Evolutionary conservation across 2,329 filamentous ascomycete species (phyloP), one percentile per base, ranked within the genome.

Genomic region (Aspergillus fumigatus): DNA sequence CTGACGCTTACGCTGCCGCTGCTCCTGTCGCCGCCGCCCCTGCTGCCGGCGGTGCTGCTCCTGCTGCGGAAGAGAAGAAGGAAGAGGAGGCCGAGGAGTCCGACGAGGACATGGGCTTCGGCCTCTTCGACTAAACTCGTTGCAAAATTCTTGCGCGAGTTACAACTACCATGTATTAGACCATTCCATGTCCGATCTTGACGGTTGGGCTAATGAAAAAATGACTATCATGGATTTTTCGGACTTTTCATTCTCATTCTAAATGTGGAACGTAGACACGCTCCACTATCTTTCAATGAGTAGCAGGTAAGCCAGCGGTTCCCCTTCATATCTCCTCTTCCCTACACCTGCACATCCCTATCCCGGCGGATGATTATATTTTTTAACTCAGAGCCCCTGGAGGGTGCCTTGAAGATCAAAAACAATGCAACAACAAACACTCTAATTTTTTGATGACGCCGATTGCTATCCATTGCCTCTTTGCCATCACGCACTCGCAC

Each of bases 1-100:
- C 95, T 69, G 94, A 99, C 55, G 91, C 91, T 55, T 99, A 97
- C 78, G 94, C 93, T 65, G 77, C 90, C 50, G 82, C 92, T 65
- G 91, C 88, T 65, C 91, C 93, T 57, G 85, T 76, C 64, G 88
- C 87, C 56, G 80, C 84, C 55, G 79, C 79, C 53, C 74, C 78
- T 50, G 76, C 78, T 59, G 79, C 78, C 61, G 77, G 76, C 54
- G 82, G 79, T 61, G 80, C 77, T 54, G 80, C 77, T 51, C 79
- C 78, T 53, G 76, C 78, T 57, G 79, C 79, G 56, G 77, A 78
- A 53, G 80, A 81, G 62, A 80, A 83, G 68, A 82, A 85, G 72
- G 80, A 86, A 73, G 81, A 86, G 62, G 82, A 86, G 74, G 80
- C 86, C 68, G 86, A 88, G 65, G 84, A 87, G 67, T 84, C 85